Base-by-base conservation (phyloP, 208 protist species). In the Trypanosomatidae sp. region DNA sequence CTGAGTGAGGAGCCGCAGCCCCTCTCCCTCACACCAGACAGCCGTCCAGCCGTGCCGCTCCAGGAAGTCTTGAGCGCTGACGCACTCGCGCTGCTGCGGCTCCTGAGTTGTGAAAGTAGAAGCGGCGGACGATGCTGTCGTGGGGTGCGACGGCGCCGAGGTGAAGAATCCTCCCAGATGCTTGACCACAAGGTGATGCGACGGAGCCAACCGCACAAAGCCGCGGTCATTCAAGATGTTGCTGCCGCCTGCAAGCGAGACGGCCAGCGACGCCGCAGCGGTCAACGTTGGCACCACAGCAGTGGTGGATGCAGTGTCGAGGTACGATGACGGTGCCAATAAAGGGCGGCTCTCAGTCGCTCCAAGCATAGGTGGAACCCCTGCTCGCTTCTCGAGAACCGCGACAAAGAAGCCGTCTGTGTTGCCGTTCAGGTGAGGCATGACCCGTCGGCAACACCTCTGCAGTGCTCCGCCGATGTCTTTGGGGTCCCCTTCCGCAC, bases 391-490 rank as follows among this genome's bases (percentile, higher is more conserved):
- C 36, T 72, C 73, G 17, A 96, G 67, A 22, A 91, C 72, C 4
- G 86, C 89, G 46, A 94, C 46, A 55, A 94, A 96, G 72, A 96
- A 96, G 33, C 89, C 91, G 67, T 96, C 89, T 13, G 79, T 71
- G 66, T 82, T 75, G 39, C 87, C 79, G 66, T 88, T 90, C 2
- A 69, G 72, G 71, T 96, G 91, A 19, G 91, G 91, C 49, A 96
- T 69, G 25, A 96, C 84, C 9, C 91, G 87, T 7, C 85, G 77
- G 47, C 85, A 89, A 73, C 84, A 88, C 6, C 66, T 62, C 17
- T 76, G 76, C 50, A 90, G 76, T 60, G 77, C 49, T 0, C 56
- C 65, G 12, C 67, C 53, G 41, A 87, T 59, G 39, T 64, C 25
- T 3, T 15, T 49, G 3, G 60, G 47, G 44, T 70, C 33, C 9